Conservation (phyloP, 192 early-diverging fungal species). For the Mortierella antarctica region DNA sequence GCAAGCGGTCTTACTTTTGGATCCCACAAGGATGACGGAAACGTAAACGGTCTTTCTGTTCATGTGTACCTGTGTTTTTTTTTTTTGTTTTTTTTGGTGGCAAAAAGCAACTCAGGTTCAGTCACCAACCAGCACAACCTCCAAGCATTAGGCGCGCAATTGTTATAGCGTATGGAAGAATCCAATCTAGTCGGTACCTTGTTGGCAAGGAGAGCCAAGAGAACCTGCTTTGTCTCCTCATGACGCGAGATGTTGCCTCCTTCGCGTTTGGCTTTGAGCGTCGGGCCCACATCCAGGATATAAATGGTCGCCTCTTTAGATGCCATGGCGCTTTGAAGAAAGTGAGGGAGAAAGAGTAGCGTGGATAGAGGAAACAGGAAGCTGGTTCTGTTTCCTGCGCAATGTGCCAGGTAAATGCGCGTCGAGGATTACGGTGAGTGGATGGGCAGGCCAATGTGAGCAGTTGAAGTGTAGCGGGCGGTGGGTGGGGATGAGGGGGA, state of each 20-base stretch:
- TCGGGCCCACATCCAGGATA: constrained; percentile 50
- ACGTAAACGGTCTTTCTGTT: constrained; percentile 75
- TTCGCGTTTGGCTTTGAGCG: constrained; percentile 35
- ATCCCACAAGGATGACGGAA: constrained; percentile 66
- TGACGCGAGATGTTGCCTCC: constrained; percentile 16
- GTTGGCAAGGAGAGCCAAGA: constrained; percentile 50
- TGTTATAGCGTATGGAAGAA: neutral
- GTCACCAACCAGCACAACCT: neutral
- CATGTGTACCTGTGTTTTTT: constrained; percentile 62
- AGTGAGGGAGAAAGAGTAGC: too few relatives aligned
- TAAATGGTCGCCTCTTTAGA: constrained; percentile 55
- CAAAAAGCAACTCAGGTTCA: constrained; percentile 6
- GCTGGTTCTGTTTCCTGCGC: too few relatives aligned
- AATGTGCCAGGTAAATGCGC: too few relatives aligned
- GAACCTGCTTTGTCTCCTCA: constrained; percentile 41
- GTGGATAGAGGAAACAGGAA: too few relatives aligned
- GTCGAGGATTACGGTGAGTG: too few relatives aligned
- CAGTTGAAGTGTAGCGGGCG: too few relatives aligned
- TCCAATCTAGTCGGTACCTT: constrained; percentile 40
- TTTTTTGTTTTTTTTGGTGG: constrained; percentile 41
- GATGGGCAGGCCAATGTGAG: too few relatives aligned
- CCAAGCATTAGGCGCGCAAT: constrained; percentile 2
- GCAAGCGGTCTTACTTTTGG: constrained; percentile 56
- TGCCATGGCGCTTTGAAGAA: constrained; percentile 9
- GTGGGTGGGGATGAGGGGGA: too few relatives aligned